Evolutionary conservation across 164 flowering plant species (phyloP).

Genomic region (Stephania yunnanensis): DNA sequence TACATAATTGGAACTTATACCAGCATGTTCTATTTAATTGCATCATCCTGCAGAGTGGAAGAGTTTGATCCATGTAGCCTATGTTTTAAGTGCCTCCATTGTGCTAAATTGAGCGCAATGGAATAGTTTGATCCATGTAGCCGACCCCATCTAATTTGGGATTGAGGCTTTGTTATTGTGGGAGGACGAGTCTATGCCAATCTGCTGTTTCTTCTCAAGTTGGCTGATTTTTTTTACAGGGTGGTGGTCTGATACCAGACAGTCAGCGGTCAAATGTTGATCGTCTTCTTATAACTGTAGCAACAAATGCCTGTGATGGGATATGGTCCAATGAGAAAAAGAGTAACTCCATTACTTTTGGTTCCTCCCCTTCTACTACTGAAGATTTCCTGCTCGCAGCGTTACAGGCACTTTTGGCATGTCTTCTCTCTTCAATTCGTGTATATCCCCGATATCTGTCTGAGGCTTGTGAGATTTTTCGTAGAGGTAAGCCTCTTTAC

Average conservation of each 20-base stretch:
- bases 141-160: too few relatives aligned
- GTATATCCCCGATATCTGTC: conserved; percentile 59
- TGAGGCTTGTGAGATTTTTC: conserved; percentile 68
- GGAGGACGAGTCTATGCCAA: not conserved
- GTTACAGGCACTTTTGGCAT: conserved; percentile 66
- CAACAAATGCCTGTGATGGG: conserved; percentile 49
- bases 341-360: conserved; percentile 13
- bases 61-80: too few relatives aligned
- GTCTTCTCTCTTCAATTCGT: conserved; percentile 66
- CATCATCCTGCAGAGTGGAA: too few relatives aligned
- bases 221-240: conserved; percentile 35
- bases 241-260: conserved; percentile 57
- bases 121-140: too few relatives aligned
- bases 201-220: not conserved
- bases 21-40: too few relatives aligned
- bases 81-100: too few relatives aligned
- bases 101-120: too few relatives aligned
- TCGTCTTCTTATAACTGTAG: conserved; percentile 42
- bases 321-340: conserved; percentile 41
- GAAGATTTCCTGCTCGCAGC: conserved; percentile 74
- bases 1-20: not conserved
- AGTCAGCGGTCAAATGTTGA: conserved; percentile 54
- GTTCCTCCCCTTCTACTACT: conserved; percentile 25
- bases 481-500: conserved; percentile 43
- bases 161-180: too few relatives aligned